Evolutionary conservation across 176 grass and related monocot species (phyloP).

Genomic region (Phragmites australis): DNA sequence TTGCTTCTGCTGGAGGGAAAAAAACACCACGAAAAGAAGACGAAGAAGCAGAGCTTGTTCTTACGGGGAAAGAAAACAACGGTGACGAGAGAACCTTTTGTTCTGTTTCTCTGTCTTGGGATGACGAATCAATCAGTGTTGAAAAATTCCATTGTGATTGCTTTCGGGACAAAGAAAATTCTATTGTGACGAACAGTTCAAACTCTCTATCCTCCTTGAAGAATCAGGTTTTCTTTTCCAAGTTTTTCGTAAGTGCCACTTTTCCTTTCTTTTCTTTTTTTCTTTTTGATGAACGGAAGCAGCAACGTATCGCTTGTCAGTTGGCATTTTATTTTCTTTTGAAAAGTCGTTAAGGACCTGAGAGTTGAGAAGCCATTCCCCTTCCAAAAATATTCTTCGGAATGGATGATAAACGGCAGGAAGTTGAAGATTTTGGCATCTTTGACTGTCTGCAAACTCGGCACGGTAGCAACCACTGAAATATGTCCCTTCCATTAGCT

Average conservation of each 20-base stretch:
- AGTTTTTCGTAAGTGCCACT: background rate
- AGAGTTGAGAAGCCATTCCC: background rate
- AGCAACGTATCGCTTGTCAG: background rate
- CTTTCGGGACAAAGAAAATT: too few species aligned
- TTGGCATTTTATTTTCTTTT: background rate
- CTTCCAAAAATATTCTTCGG: background rate
- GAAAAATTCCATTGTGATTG: background rate
- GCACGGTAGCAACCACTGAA: background rate
- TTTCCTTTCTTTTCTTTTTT: background rate
- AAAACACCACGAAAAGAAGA: background rate
- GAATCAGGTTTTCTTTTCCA: too few species aligned
- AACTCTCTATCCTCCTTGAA: background rate
- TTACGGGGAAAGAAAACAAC: background rate
- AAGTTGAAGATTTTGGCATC: background rate
- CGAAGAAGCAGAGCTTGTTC: background rate
- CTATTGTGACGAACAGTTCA: too few species aligned
- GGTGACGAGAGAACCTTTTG: background rate
- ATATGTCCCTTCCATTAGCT: background rate
- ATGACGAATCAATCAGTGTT: background rate
- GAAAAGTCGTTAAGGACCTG: background rate
- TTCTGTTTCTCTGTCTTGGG: background rate
- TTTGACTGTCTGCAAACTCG: background rate
- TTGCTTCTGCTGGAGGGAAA: background rate
- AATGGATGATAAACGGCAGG: background rate
- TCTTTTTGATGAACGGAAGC: too few species aligned